These are phyloP conservation scores for Conringia planisiliqua DNA, from an alignment of 345 rosid species.

Conservation along the genomic window DNA sequence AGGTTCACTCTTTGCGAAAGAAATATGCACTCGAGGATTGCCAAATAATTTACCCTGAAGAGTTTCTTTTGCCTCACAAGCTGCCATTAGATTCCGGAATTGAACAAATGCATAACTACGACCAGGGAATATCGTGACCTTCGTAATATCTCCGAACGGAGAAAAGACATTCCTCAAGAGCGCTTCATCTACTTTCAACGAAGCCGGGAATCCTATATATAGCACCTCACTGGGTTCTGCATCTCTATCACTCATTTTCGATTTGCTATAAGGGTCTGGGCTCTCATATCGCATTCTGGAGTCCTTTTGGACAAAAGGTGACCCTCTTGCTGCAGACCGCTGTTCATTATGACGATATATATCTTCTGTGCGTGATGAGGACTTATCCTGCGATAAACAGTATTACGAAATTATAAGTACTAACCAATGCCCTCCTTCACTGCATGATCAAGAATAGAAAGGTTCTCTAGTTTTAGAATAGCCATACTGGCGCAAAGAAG, in stretches of 20 bases:
- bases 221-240: slow-evolving; percentile 88
- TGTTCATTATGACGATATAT: slow-evolving; percentile 55
- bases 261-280: slow-evolving; percentile 56
- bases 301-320: slow-evolving; percentile 64
- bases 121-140: slow-evolving; percentile 82
- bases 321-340: slow-evolving; percentile 46
- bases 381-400: slow-evolving; percentile 77
- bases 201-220: slow-evolving; percentile 92
- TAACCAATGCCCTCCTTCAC: slow-evolving; percentile 14
- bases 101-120: slow-evolving; percentile 97
- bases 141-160: slow-evolving; percentile 86
- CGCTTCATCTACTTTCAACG: slow-evolving; percentile 71
- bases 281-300: slow-evolving; percentile 55
- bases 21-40: slow-evolving; percentile 95
- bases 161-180: slow-evolving; percentile 75
- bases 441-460: slow-evolving; percentile 12
- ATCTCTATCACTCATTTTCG: slow-evolving; percentile 55
- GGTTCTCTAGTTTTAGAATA: not conserved
- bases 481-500: not conserved
- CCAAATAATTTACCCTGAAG: slow-evolving; percentile 93
- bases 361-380: slow-evolving; percentile 60
- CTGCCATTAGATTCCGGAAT: slow-evolving; percentile 55
- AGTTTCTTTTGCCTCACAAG: slow-evolving; percentile 87
- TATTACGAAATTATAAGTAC: slow-evolving; percentile 38
- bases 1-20: slow-evolving; percentile 79